Conservation (phyloP, 1,139 yeast genomes). For the Petasospora fabianii region DNA sequence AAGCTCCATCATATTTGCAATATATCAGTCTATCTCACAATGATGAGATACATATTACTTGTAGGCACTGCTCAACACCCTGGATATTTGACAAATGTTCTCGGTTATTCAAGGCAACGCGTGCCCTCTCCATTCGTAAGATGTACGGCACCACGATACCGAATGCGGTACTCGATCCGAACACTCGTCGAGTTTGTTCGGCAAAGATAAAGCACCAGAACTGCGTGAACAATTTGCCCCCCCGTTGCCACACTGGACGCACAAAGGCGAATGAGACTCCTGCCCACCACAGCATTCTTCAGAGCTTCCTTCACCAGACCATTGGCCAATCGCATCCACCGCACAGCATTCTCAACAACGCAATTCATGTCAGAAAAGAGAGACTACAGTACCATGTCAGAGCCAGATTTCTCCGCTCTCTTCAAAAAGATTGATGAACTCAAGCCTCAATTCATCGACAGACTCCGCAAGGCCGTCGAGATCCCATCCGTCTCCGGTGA, state of each 20-base stretch:
- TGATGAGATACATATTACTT: too few species aligned
- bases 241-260: too few species aligned
- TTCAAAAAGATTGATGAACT: constrained; percentile 51
- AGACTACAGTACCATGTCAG: constrained; percentile 16
- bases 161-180: neutral
- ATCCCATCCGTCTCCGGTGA: constrained; percentile 95
- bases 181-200: neutral
- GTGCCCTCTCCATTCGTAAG: neutral
- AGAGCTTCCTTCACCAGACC: neutral
- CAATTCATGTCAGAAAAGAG: constrained; percentile 11
- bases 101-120: too few species aligned
- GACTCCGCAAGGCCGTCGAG: constrained; percentile 77
- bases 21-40: too few species aligned
- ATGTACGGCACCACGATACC: neutral
- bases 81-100: too few species aligned
- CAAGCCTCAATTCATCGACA: constrained; percentile 62
- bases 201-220: constrained; percentile 1
- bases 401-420: constrained; percentile 17
- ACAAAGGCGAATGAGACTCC: neutral
- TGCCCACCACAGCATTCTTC: neutral
- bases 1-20: too few species aligned
- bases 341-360: neutral
- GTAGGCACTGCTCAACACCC: too few species aligned
- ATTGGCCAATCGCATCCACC: too few species aligned
- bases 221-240: too few species aligned